Evolutionary conservation across 352 stramenopile species (phyloP).

Genomic region (Blastocystis sp.): DNA sequence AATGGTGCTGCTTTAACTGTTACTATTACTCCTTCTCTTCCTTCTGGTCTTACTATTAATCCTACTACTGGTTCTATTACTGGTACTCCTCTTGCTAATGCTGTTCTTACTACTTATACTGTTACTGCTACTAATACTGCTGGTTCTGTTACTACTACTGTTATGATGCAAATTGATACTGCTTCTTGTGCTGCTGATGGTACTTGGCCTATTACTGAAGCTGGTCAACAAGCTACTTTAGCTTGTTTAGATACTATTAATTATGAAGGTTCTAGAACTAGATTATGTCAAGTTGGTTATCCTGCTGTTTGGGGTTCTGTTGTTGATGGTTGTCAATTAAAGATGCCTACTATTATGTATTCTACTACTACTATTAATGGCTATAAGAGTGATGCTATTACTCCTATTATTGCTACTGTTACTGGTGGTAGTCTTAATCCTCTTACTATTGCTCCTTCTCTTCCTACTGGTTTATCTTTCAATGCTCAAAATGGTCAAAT

Average conservation of each 20-base stretch:
- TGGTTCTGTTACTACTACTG: conserved; percentile 17
- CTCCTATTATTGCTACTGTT: background rate
- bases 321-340: conserved; percentile 1
- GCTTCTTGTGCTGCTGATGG: conserved; percentile 3
- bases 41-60: conserved; percentile 4
- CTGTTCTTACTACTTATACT: conserved; percentile 6
- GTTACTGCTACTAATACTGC: conserved; percentile 27
- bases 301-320: conserved; percentile 17
- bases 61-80: conserved; percentile 7
- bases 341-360: conserved; percentile 31
- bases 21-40: conserved; percentile 9
- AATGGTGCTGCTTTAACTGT: conserved; percentile 17
- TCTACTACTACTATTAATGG: conserved; percentile 13
- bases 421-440: conserved; percentile 11
- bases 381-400: conserved; percentile 31
- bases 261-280: conserved; percentile 19
- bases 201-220: background rate
- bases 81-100: background rate
- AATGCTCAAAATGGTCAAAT: background rate
- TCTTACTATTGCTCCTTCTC: background rate
- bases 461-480: conserved; percentile 29
- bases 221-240: conserved; percentile 10
- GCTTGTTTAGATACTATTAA: background rate
- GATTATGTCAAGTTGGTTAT: background rate
- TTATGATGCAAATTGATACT: conserved; percentile 19